These are phyloP conservation scores for Cladosporium sp. DNA, from an alignment of 2,329 filamentous ascomycete genomes.

Conservation along the genomic window DNA sequence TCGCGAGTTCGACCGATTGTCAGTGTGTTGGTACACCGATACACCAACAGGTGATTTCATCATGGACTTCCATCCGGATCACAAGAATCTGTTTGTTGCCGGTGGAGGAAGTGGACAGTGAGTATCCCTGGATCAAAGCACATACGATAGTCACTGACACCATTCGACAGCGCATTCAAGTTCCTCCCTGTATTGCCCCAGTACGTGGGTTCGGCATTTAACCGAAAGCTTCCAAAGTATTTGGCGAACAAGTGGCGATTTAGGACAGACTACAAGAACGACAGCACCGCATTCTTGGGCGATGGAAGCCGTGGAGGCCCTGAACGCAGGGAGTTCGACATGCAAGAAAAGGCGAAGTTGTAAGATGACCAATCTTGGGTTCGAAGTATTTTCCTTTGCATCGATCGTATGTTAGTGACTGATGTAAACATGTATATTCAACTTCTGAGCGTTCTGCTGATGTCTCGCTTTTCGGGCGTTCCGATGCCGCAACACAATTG, in stretches of 20 bases:
- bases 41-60: slow-evolving; percentile 50
- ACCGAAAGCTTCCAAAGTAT: background rate
- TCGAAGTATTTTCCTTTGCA: too few species aligned
- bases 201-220: slow-evolving; percentile 20
- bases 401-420: too few species aligned
- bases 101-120: slow-evolving; percentile 54
- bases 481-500: too few species aligned
- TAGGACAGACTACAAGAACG: slow-evolving; percentile 1
- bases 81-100: slow-evolving; percentile 48
- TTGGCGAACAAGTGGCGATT: slow-evolving; percentile 6
- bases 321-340: slow-evolving; percentile 2
- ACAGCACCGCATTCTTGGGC: slow-evolving; percentile 3
- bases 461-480: too few species aligned
- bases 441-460: too few species aligned
- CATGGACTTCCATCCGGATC: slow-evolving; percentile 43
- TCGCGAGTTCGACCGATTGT: slow-evolving; percentile 38
- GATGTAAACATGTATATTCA: too few species aligned
- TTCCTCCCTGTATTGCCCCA: slow-evolving; percentile 22
- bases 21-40: slow-evolving; percentile 51
- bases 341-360: slow-evolving; percentile 1
- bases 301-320: slow-evolving; percentile 7
- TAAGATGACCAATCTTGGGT: background rate
- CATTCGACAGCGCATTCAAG: slow-evolving; percentile 22
- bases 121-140: slow-evolving; percentile 6
- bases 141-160: background rate